phyloP scores from a whole-genome alignment of 331 rosid genomes.

The Acacia pycnantha region DNA sequence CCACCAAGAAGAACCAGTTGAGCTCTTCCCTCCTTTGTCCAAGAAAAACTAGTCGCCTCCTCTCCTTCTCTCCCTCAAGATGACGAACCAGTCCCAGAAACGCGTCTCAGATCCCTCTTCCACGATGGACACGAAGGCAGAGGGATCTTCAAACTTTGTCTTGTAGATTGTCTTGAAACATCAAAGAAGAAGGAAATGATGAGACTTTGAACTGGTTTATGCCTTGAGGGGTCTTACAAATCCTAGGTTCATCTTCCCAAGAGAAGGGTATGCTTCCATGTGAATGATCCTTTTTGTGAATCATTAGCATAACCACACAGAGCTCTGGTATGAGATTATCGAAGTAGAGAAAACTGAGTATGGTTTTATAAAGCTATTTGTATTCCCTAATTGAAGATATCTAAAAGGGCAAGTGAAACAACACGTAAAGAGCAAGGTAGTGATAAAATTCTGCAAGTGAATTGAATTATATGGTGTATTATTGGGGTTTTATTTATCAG shows the following conservation, averaged over 20 bases:
- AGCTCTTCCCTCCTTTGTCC: too few relatives aligned
- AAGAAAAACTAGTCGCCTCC: too few relatives aligned
- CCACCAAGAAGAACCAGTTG: too few relatives aligned
- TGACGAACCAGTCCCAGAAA: too few relatives aligned
- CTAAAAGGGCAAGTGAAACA: neutral
- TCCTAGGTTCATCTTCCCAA: constrained; percentile 78
- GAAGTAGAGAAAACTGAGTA: too few relatives aligned
- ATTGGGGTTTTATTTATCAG: neutral
- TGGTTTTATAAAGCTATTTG: too few relatives aligned
- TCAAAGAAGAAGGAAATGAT: constrained; percentile 13
- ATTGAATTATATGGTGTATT: neutral
- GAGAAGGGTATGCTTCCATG: constrained; percentile 83
- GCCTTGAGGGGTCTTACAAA: constrained; percentile 49
- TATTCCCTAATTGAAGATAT: too few relatives aligned
- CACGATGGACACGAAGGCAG: constrained; percentile 59
- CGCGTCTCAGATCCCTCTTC: too few relatives aligned
- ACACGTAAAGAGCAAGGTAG: constrained; percentile 57
- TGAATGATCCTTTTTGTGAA: constrained; percentile 62
- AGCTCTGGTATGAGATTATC: too few relatives aligned
- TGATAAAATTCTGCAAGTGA: constrained; percentile 20
- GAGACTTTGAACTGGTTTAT: constrained; percentile 10
- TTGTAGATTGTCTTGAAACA: neutral
- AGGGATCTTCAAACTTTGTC: constrained; percentile 48
- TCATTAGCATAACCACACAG: constrained; percentile 28
- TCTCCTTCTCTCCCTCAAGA: too few relatives aligned